Evolutionary conservation across 306 rosid genomes (phyloP).

Genomic region (Lathyrus oleraceus): DNA sequence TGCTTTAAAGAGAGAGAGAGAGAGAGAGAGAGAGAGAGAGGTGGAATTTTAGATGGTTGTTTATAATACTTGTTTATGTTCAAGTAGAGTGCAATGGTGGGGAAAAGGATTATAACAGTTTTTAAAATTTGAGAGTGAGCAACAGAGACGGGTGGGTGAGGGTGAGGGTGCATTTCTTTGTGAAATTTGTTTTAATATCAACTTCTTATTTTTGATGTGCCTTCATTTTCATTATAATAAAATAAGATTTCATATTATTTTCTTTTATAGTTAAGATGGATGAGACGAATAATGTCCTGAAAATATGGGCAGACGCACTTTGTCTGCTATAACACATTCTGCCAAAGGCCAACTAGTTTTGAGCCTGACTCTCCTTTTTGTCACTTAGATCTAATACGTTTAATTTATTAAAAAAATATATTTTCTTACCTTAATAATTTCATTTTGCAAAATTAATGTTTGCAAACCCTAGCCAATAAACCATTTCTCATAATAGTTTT

Average conservation of each 20-base stretch:
- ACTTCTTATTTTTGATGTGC: slow-evolving; percentile 37
- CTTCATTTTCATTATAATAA: slow-evolving; percentile 26
- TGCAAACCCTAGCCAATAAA: slow-evolving; percentile 14
- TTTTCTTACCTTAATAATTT: neutral
- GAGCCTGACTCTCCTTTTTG: slow-evolving; percentile 52
- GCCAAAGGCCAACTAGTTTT: slow-evolving; percentile 47
- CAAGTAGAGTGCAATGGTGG: slow-evolving; percentile 45
- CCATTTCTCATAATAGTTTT: neutral
- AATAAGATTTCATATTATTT: slow-evolving; percentile 47
- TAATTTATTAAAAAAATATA: neutral
- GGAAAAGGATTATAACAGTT: slow-evolving; percentile 49
- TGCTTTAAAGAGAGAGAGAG: slow-evolving; percentile 56
- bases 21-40: slow-evolving; percentile 49
- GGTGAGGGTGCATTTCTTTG: slow-evolving; percentile 50
- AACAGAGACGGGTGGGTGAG: slow-evolving; percentile 48
- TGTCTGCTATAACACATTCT: slow-evolving; percentile 45
- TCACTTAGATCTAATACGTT: slow-evolving; percentile 32
- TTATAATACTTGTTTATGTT: slow-evolving; percentile 61
- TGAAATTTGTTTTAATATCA: slow-evolving; percentile 36
- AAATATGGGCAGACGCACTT: slow-evolving; percentile 38
- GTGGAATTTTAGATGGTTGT: slow-evolving; percentile 64
- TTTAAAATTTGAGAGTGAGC: slow-evolving; percentile 49
- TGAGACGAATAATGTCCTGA: slow-evolving; percentile 39
- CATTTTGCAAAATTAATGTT: neutral
- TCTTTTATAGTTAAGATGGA: slow-evolving; percentile 19